phyloP scores from a whole-genome alignment of 108 stramenopile species.

The Skeletonema potamos region DNA sequence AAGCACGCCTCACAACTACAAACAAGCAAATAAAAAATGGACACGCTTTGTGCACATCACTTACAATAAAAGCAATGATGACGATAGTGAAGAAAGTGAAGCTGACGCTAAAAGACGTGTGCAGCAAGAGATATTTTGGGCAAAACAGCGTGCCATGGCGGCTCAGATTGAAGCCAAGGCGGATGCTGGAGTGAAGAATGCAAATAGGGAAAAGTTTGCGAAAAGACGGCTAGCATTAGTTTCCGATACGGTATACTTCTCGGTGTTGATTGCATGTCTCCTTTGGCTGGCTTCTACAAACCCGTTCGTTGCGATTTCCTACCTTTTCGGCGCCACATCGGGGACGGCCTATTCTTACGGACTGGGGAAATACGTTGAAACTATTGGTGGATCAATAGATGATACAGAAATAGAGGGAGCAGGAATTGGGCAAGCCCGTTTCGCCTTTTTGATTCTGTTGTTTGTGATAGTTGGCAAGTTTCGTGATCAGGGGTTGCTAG shows the following conservation, averaged over 20 bases:
- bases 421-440: constrained; percentile 82
- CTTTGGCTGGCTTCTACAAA: constrained; percentile 63
- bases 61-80: not conserved
- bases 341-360: constrained; percentile 85
- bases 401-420: constrained; percentile 64
- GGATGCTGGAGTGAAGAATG: constrained; percentile 32
- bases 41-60: not conserved
- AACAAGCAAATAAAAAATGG: not conserved
- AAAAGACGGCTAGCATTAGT: constrained; percentile 55
- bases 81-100: constrained; percentile 1
- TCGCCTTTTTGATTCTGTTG: constrained; percentile 83
- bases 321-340: constrained; percentile 69
- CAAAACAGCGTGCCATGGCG: constrained; percentile 62
- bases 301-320: constrained; percentile 72
- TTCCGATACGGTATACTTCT: constrained; percentile 65
- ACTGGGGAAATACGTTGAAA: constrained; percentile 81
- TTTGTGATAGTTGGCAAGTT: constrained; percentile 82
- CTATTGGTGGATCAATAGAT: constrained; percentile 67
- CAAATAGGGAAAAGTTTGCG: constrained; percentile 55
- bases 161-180: constrained; percentile 54
- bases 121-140: constrained; percentile 62
- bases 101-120: constrained; percentile 22
- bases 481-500: constrained; percentile 60
- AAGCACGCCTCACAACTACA: not conserved
- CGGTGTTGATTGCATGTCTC: constrained; percentile 61